Percentiles rank a stretch among this genome's conserved stretches.
Evolutionary conservation across 1,284 basidiomycete species (phyloP).

Genomic region (Phellopilus nigrolimitatus): DNA sequence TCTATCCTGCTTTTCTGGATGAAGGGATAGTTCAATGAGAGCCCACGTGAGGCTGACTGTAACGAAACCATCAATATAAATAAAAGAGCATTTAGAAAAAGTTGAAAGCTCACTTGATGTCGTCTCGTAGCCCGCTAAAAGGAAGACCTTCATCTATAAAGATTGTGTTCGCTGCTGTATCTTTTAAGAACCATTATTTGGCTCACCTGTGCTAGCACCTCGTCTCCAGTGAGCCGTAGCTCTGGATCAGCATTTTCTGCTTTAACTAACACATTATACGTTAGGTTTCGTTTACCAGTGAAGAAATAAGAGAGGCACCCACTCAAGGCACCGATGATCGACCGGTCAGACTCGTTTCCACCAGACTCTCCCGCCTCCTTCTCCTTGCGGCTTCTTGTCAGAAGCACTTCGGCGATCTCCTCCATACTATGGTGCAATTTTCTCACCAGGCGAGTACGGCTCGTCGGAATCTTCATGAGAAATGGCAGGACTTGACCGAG

Average conservation of each 20-base stretch:
- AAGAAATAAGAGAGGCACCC: constrained; percentile 22
- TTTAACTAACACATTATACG: constrained; percentile 38
- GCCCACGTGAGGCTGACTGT: constrained; percentile 31
- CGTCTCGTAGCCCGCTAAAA: constrained; percentile 40
- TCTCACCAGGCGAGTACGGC: constrained; percentile 31
- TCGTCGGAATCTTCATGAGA: constrained; percentile 41
- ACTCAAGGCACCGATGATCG: constrained; percentile 53
- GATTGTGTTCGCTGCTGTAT: not conserved
- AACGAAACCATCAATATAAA: not conserved
- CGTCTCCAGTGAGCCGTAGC: constrained; percentile 54
- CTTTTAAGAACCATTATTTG: not conserved
- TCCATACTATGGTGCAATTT: constrained; percentile 38
- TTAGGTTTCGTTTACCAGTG: not conserved
- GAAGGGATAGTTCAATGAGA: constrained; percentile 26
- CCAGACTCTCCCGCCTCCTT: constrained; percentile 31
- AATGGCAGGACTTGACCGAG: constrained; percentile 41
- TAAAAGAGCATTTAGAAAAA: not conserved
- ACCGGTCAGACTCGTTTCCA: constrained; percentile 42
- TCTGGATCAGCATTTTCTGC: constrained; percentile 40
- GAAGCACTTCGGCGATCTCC: constrained; percentile 43
- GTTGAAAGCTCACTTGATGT: constrained; percentile 33
- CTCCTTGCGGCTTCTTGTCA: constrained; percentile 39
- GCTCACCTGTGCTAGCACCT: constrained; percentile 55
- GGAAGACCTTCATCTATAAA: constrained; percentile 33
- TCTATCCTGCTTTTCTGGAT: constrained; percentile 27